Percentiles rank a stretch among this genome's conserved stretches.
Evolutionary conservation across 2,329 filamentous ascomycete genomes (phyloP).

Genomic region (Mycosphaerelloides madeirae): DNA sequence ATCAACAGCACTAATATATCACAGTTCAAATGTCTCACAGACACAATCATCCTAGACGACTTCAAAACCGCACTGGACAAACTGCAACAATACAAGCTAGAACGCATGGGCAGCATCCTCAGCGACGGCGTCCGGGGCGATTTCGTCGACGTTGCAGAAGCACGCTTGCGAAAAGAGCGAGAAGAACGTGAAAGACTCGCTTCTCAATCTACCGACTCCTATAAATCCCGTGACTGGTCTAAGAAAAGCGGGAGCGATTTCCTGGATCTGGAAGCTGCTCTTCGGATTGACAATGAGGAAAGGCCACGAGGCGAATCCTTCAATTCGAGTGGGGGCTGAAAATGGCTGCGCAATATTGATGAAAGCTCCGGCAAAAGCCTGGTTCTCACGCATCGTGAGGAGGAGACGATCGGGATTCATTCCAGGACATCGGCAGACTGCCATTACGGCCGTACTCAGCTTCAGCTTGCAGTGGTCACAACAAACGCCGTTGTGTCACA

Average conservation of each 20-base stretch:
- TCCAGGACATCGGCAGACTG: too few relatives aligned
- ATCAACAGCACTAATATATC: too few relatives aligned
- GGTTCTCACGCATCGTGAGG: too few relatives aligned
- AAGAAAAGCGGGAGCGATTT: neutral
- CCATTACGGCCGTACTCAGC: too few relatives aligned
- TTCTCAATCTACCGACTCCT: neutral
- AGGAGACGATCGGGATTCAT: too few relatives aligned
- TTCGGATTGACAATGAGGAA: neutral
- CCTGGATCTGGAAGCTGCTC: slow-evolving; percentile 1
- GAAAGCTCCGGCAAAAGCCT: too few relatives aligned
- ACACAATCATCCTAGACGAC: slow-evolving; percentile 63
- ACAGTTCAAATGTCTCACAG: slow-evolving; percentile 60
- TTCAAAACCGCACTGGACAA: slow-evolving; percentile 58
- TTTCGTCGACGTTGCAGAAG: slow-evolving; percentile 24
- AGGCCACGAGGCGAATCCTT: neutral
- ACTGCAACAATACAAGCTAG: slow-evolving; percentile 43
- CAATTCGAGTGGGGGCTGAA: neutral
- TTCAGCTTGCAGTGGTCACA: too few relatives aligned
- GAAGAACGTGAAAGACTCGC: slow-evolving; percentile 2
- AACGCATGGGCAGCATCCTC: slow-evolving; percentile 26
- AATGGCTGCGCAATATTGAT: too few relatives aligned
- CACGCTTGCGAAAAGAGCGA: slow-evolving; percentile 18
- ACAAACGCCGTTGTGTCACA: too few relatives aligned
- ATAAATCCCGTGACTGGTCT: neutral
- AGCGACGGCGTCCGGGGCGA: slow-evolving; percentile 26